Evolutionary conservation across 331 rosid species (phyloP), one percentile per base, ranked within the genome.

Genomic region (Acacia concinna): DNA sequence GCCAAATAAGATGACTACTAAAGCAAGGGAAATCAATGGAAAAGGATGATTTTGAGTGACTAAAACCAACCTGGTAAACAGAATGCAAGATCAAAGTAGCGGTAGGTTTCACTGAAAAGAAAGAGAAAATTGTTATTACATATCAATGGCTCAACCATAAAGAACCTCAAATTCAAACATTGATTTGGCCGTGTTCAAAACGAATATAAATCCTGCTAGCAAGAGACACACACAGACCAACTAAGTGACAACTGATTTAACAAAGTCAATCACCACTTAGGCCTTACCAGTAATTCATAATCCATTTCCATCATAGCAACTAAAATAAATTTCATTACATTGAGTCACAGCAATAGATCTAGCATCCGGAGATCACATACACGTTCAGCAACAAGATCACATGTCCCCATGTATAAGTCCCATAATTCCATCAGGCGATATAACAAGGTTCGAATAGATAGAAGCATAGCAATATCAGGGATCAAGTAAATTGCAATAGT

Each of bases 61-160:
- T 25, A 52, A 71, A 41, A 27, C 90, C 68, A 75, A 89, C 90
- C 91, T 82, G 68, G 89, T 1, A 71, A 30, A 84, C 92, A 90
- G 83, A 90, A 90, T 32, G 94, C 88, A 27, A 88, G 92, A 75
- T 90, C 94, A 69, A 86, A 90, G 43, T 86, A 90, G 30, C 88
- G 88, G 63, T 90, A 90, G 18, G 92, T 90, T 81, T 90, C 92
- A 71, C 94, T 88, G 89, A 9, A 81, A 81, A 75, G 3, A 76
- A 76, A 23, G 8, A 20, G 46, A 75, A 13, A 6, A 46, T 68
- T 56, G 32, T 21, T 37, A 3, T 18, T 27, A 51, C 21, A 72
- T 31, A 31, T 20, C 30, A 72, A 52, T n/a, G 13, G 6, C 9
- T 51, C 44, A 51, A n/a, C 35, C 46, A 51, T 12, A 34, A 12